Conservation (phyloP, 441 rosid genomes). For the Erodium texanum region DNA sequence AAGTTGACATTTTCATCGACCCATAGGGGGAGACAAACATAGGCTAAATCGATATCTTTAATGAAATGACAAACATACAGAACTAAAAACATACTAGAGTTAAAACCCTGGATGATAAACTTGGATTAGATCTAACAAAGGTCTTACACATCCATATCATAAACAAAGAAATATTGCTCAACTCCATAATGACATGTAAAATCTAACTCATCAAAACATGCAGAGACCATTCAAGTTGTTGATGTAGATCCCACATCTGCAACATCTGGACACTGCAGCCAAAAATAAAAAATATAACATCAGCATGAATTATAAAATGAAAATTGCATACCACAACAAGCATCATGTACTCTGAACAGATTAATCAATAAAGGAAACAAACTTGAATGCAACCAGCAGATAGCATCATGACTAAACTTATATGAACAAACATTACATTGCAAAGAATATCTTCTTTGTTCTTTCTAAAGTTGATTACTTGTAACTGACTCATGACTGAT, state of each 20-base stretch:
- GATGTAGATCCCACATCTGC: slow-evolving; percentile 13
- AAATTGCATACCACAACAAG: not conserved
- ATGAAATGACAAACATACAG: not conserved
- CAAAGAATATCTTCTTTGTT: too few relatives aligned
- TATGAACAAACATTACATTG: too few relatives aligned
- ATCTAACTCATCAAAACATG: slow-evolving; percentile 12
- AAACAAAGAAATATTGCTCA: slow-evolving; percentile 16
- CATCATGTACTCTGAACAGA: too few relatives aligned
- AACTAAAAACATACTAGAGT: not conserved
- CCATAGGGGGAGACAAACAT: too few relatives aligned
- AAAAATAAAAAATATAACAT: not conserved
- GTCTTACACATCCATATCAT: slow-evolving; percentile 17
- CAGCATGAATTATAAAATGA: not conserved
- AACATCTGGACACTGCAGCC: slow-evolving; percentile 13
- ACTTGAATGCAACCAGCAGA: too few relatives aligned
- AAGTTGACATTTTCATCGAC: too few relatives aligned
- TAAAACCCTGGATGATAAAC: slow-evolving; percentile 13
- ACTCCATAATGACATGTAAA: slow-evolving; percentile 7
- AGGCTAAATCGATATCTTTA: too few relatives aligned
- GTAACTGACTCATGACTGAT: too few relatives aligned
- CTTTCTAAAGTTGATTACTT: too few relatives aligned
- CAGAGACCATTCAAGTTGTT: slow-evolving; percentile 6
- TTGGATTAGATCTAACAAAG: slow-evolving; percentile 3
- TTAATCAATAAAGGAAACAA: too few relatives aligned
- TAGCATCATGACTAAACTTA: too few relatives aligned